Conservation (phyloP, 2,329 filamentous ascomycete genomes). For the Clonostachys rosea region DNA sequence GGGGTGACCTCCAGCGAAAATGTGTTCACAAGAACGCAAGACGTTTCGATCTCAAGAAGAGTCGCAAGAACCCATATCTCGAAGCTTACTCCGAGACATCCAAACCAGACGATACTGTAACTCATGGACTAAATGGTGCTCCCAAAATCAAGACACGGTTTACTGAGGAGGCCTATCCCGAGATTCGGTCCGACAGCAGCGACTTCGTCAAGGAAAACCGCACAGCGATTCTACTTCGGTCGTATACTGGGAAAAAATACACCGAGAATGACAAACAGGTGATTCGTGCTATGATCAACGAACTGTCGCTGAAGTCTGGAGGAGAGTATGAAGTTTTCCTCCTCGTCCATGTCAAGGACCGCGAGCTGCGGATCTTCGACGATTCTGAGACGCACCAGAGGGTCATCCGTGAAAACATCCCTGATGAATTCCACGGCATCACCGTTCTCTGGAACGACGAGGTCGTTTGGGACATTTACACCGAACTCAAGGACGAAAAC, state of each 20-base stretch:
- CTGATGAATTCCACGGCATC: slow-evolving; percentile 65
- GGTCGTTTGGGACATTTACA: slow-evolving; percentile 74
- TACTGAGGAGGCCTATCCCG: background rate
- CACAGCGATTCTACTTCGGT: slow-evolving; percentile 71
- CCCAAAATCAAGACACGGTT: background rate
- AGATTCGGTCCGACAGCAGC: background rate
- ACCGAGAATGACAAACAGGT: slow-evolving; percentile 75
- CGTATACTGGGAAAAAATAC: slow-evolving; percentile 71
- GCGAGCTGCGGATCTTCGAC: slow-evolving; percentile 52
- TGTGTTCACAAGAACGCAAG: slow-evolving; percentile 63
- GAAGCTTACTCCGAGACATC: slow-evolving; percentile 30
- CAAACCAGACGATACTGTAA: background rate
- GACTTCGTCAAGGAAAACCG: slow-evolving; percentile 37
- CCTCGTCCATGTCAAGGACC: slow-evolving; percentile 72
- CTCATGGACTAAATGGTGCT: background rate
- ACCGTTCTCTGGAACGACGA: slow-evolving; percentile 70
- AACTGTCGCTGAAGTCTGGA: slow-evolving; percentile 70
- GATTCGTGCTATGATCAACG: slow-evolving; percentile 73
- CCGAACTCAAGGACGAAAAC: slow-evolving; percentile 60
- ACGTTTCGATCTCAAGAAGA: slow-evolving; percentile 47
- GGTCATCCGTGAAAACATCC: slow-evolving; percentile 58
- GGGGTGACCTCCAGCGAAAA: slow-evolving; percentile 64
- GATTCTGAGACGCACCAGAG: slow-evolving; percentile 53
- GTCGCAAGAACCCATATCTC: slow-evolving; percentile 35
- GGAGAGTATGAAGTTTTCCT: slow-evolving; percentile 79